Evolutionary conservation across 345 rosid species (phyloP), one percentile per base, ranked within the genome.

Genomic region (Populus davidiana): DNA sequence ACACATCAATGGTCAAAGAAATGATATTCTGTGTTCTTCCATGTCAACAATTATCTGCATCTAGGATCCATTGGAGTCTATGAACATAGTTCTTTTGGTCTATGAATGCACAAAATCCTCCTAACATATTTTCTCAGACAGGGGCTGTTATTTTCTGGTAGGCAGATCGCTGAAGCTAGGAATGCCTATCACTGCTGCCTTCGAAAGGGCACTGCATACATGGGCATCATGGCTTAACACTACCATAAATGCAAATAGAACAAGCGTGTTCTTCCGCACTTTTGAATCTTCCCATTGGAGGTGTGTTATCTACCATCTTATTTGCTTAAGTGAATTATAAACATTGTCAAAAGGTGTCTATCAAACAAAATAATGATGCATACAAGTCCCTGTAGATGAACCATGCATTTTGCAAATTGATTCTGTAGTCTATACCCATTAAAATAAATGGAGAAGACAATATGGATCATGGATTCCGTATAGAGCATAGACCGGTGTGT

Each of bases 261-360:
- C 84, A 73, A 77, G 66, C 6, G 69, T 81, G 11, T 81, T 81
- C 71, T 88, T 91, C 81, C 90, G 96, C 75, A 91, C 92, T 11
- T 91, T 91, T 29, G 96, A 91, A 81, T 73, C 92, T 59, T 86
- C 93, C 17, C 96, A 91, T 74, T 91, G 96, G 93, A 88, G 89
- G 96, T 90, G 38, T 18, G 86, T 79, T 49, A 20, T 73, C 54
- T 67, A 25, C 35, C 50, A 54, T 66, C 77, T 54, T 75, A 43
- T 77, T 70, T 23, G n/a, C 71, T 16, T 47, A 3, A 47, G 18
- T 47, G 18, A 14, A 47, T 13, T 47, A 12, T 47, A 47, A 47
- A 47, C 20, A 14, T 3, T 4, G 6, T 16, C 52, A 47, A 47
- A 47, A 4, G 52, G 52, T 0, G 17, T 47, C 52, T 47, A 47